Conservation (phyloP, 305 asterid genomes). For the Caryopteris hybrid region DNA sequence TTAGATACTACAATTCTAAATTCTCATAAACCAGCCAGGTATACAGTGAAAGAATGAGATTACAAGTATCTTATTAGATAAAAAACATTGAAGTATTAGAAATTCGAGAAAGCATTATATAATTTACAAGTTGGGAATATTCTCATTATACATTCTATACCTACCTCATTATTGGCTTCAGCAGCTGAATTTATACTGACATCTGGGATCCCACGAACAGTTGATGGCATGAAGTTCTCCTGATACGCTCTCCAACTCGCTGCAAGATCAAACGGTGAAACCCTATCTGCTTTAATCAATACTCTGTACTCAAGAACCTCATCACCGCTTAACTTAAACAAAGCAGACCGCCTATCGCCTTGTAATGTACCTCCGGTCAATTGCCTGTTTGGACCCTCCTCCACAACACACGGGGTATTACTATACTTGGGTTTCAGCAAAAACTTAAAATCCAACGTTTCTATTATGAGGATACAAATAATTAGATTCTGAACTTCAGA, state of each 20-base stretch:
- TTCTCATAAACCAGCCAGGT: not conserved
- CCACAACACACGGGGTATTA: constrained; percentile 59
- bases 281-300: constrained; percentile 70
- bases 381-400: constrained; percentile 84
- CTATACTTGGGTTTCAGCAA: constrained; percentile 73
- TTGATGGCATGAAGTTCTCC: constrained; percentile 86
- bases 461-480: constrained; percentile 26
- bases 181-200: constrained; percentile 67
- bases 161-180: constrained; percentile 52
- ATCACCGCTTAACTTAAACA: constrained; percentile 55
- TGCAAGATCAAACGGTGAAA: constrained; percentile 95
- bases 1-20: not conserved
- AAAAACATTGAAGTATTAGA: not conserved
- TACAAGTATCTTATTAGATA: not conserved
- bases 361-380: constrained; percentile 70
- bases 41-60: not conserved
- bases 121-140: not conserved
- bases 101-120: not conserved
- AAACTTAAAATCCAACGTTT: constrained; percentile 94
- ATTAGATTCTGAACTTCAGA: constrained; percentile 12
- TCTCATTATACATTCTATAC: not conserved
- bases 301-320: constrained; percentile 76
- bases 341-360: constrained; percentile 69
- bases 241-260: constrained; percentile 98
- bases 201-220: constrained; percentile 95